Conservation (phyloP, 192 early-diverging fungal species). For the Pilaira anomala region DNA sequence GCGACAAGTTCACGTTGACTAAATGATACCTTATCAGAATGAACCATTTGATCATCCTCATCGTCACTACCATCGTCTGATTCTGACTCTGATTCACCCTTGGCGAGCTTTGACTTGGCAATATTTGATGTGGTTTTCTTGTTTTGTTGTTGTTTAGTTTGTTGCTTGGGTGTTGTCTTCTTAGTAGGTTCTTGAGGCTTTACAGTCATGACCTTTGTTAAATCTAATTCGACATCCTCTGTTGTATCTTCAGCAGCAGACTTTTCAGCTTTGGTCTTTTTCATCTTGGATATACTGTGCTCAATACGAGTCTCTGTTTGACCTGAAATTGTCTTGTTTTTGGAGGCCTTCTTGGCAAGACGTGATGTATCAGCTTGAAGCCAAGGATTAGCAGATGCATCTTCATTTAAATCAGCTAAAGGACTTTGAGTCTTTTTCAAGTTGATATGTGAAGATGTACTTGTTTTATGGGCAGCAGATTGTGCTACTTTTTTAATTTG, state of each 20-base stretch:
- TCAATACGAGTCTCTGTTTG: conserved; percentile 61
- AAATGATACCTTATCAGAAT: conserved; percentile 53
- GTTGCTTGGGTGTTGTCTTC: conserved; percentile 14
- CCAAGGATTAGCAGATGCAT: conserved; percentile 74
- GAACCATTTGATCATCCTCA: conserved; percentile 49
- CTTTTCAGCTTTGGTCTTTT: conserved; percentile 51
- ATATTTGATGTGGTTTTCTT: not conserved
- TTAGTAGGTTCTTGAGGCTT: conserved; percentile 35
- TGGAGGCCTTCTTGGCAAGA: conserved; percentile 51
- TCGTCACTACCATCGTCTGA: conserved; percentile 37
- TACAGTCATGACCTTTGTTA: conserved; percentile 60
- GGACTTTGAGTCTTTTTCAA: conserved; percentile 26
- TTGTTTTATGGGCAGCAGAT: conserved; percentile 49
- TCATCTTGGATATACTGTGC: conserved; percentile 62
- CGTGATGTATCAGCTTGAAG: conserved; percentile 52
- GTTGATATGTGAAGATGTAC: conserved; percentile 54
- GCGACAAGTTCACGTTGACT: conserved; percentile 82
- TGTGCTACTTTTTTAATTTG: conserved; percentile 51
- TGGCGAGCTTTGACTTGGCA: conserved; percentile 11
- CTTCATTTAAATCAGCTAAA: conserved; percentile 21
- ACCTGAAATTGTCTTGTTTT: conserved; percentile 45
- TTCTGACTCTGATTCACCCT: conserved; percentile 26
- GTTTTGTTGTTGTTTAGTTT: conserved; percentile 2
- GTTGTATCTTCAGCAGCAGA: conserved; percentile 38
- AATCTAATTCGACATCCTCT: conserved; percentile 67